Evolutionary conservation across 495 filamentous ascomycete genomes (phyloP).

Genomic region (Penicillium samsonianum): DNA sequence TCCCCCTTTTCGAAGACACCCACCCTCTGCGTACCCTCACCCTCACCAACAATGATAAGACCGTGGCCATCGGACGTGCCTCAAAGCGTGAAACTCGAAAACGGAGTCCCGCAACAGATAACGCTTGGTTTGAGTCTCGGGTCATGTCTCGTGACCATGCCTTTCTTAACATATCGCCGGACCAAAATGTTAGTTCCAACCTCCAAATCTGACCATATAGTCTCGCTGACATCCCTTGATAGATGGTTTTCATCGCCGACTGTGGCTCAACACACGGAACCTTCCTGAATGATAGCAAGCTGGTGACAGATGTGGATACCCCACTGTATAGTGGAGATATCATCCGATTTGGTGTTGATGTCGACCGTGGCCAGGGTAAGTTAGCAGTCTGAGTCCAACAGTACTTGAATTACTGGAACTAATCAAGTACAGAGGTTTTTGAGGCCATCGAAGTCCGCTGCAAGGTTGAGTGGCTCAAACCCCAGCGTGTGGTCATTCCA

Average conservation of each 20-base stretch:
- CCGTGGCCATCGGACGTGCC: slow-evolving; percentile 55
- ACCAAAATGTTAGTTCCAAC: slow-evolving; percentile 42
- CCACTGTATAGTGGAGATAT: slow-evolving; percentile 46
- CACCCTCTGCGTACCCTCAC: slow-evolving; percentile 34
- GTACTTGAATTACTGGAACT: neutral
- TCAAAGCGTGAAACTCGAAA: slow-evolving; percentile 59
- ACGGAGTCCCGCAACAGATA: slow-evolving; percentile 51
- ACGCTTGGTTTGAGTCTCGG: slow-evolving; percentile 76
- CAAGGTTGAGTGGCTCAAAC: slow-evolving; percentile 34
- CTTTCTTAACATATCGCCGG: slow-evolving; percentile 47
- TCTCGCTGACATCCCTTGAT: slow-evolving; percentile 21
- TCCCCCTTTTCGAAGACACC: slow-evolving; percentile 24
- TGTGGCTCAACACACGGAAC: slow-evolving; percentile 61
- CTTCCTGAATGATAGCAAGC: slow-evolving; percentile 46
- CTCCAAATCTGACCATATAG: neutral
- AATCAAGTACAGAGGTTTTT: slow-evolving; percentile 39
- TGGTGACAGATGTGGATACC: slow-evolving; percentile 38
- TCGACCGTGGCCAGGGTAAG: slow-evolving; percentile 53
- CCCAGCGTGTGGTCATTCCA: slow-evolving; percentile 1
- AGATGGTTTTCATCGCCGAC: slow-evolving; percentile 50
- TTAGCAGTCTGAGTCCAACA: neutral
- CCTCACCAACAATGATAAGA: slow-evolving; percentile 26
- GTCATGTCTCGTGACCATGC: slow-evolving; percentile 84
- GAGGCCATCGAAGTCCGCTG: slow-evolving; percentile 41
- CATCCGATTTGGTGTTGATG: slow-evolving; percentile 56